Evolutionary conservation across 768 basidiomycete genomes (phyloP).

Genomic region (Boletus edulis): DNA sequence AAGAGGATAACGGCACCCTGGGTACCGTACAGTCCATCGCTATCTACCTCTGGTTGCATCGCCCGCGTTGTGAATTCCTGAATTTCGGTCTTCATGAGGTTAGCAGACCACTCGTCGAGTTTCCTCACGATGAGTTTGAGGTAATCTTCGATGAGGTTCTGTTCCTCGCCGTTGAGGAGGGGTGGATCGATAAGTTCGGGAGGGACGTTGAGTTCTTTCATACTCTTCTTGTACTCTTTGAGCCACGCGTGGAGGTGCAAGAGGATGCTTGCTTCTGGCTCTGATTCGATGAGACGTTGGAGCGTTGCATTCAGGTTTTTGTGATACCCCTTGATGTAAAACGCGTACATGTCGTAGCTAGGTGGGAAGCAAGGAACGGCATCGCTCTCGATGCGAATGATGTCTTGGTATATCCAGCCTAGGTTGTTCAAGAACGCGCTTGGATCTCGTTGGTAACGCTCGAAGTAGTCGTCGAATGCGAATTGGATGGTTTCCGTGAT

Average conservation of each 20-base stretch:
- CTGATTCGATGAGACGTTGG: conserved; percentile 63
- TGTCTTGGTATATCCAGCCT: conserved; percentile 92
- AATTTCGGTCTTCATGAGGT: conserved; percentile 90
- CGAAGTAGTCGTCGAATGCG: conserved; percentile 67
- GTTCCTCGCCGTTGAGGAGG: conserved; percentile 93
- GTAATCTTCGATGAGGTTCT: conserved; percentile 92
- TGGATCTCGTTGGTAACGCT: conserved; percentile 60
- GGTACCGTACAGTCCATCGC: conserved; percentile 85
- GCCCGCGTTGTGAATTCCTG: conserved; percentile 79
- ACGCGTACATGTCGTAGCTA: conserved; percentile 85
- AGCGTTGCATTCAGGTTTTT: conserved; percentile 74
- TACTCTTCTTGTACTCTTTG: conserved; percentile 92
- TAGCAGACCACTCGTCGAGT: conserved; percentile 94
- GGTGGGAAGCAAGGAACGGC: conserved; percentile 89
- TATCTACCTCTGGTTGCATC: conserved; percentile 85
- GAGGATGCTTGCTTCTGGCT: conserved; percentile 85
- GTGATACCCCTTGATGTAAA: conserved; percentile 88
- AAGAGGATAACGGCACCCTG: conserved; percentile 95
- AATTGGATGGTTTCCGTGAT: conserved; percentile 75
- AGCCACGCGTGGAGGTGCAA: conserved; percentile 90
- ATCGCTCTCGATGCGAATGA: conserved; percentile 88
- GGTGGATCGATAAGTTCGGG: conserved; percentile 83
- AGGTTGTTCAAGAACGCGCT: conserved; percentile 73
- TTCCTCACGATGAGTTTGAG: conserved; percentile 90
- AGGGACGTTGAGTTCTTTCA: conserved; percentile 90